Evolutionary conservation across 2,329 filamentous ascomycete species (phyloP), one percentile per base, ranked within the genome.

Genomic region (Nakataea oryzae): DNA sequence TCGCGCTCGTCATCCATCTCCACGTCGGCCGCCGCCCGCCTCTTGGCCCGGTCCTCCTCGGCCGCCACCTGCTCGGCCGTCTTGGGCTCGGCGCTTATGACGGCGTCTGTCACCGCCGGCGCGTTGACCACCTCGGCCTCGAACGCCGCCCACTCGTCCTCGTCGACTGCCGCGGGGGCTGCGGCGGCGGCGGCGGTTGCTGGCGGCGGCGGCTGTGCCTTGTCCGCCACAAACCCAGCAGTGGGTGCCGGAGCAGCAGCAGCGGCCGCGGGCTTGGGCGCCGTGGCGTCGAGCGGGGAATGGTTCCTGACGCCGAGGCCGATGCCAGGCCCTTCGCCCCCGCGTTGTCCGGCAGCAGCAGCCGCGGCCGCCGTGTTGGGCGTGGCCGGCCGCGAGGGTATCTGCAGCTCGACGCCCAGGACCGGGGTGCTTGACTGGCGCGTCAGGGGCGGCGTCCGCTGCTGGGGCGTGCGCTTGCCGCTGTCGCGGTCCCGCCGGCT

Each of bases 71-170:
- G 83, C 5, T 84, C 83, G 0, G 84, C 81, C 2, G 85, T 84
- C 70, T 91, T 77, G 3, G 87, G 87, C 0, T 87, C 85, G 0
- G 88, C 88, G 1, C 82, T 86, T 65, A 91, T 90, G 3, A 86
- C 83, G 8, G 84, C 86, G 63, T 82, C 79, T 9, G 54, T 26
- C 21, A 64, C 55, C 32, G 65, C 64, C 17, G 75, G 68, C 9
- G 86, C 88, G 62, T 96, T 86, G 61, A 74, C 64, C 5, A 74
- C 67, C 13, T 96, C 90, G 3, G 89, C 89, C 71, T 96, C 88
- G 70, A 96, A 96, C 11, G 90, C 90, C 2, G 90, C 88, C 89
- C 90, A 95, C 74, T 95, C 90, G 61, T 87, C 85, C 69, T 96
- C 90, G 70, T 93, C 86, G 11, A 90, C 75, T 54, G 76, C 75